Evolutionary conservation across 116 monocot species (phyloP), one percentile per base, ranked within the genome.

Genomic region (Thalassia testudinum): DNA sequence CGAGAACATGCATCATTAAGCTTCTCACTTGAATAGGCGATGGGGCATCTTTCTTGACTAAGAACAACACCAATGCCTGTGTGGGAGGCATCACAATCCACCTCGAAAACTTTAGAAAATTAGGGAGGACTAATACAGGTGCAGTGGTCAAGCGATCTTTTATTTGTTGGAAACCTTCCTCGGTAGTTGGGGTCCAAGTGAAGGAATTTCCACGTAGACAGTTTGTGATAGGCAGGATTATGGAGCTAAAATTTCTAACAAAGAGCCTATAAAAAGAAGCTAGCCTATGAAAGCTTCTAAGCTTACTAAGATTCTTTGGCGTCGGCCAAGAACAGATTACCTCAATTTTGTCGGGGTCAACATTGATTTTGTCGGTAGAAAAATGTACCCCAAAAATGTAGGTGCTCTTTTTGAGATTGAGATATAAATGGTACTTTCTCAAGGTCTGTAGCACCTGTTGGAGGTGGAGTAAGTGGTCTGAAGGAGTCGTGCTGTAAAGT

Each of bases 91-190:
- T 34, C 30, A 34, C 19, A 50, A 12, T 50, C 0, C 0, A 21
- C 23, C 21, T 24, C 5, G 23, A 24, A 50, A 13, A 10, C 23
- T 13, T 24, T 50, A 7, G 2, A 5, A 22, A 12, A 12, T 50
- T 50, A 13, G 50, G 23, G 1, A 18, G 37, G 58, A 14, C 18
- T 24, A 52, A 30, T 53, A 50, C 61, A 77, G 86, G 75, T 5
- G 30, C 30, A 34, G 6, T 3, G 3, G 30, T 34, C 30, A 34
- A 10, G 10, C 3, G 30, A 5, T 34, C 30, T 10, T 34, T 10
- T 5, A 68, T 2, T 2, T 22, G 8, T 13, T 50, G 12, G 13
- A 50, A 50, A 7, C 0, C 1, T 7, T 10, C 13, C 13, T 22
- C 1, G 22, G 23, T 6, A 6, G 2, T 21, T 7, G 11, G 11